Evolutionary conservation across 768 basidiomycete species (phyloP).

Genomic region (Pleurotus giganteus): DNA sequence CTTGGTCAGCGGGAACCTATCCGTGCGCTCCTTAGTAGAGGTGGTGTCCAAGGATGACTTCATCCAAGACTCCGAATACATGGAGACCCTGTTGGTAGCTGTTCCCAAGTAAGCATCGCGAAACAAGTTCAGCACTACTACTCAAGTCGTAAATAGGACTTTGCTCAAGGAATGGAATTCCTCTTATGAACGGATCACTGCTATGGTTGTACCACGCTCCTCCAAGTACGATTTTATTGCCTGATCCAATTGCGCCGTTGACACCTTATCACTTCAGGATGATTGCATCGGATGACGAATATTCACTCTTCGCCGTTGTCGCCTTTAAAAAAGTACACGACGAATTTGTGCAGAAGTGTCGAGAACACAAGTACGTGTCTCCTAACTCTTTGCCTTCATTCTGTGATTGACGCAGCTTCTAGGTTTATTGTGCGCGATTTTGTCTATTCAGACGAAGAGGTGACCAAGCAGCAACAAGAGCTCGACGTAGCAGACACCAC

Average conservation of each 20-base stretch:
- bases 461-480: constrained; percentile 80
- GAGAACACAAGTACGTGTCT: constrained; percentile 83
- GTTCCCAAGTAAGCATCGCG: constrained; percentile 77
- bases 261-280: constrained; percentile 38
- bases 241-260: constrained; percentile 10
- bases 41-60: constrained; percentile 81
- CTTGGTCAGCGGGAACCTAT: constrained; percentile 82
- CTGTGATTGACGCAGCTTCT: constrained; percentile 4
- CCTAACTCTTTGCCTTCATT: neutral
- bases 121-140: constrained; percentile 13
- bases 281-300: constrained; percentile 87
- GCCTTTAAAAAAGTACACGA: constrained; percentile 91
- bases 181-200: constrained; percentile 83
- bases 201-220: constrained; percentile 93
- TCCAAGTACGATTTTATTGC: constrained; percentile 58
- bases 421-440: constrained; percentile 98
- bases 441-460: constrained; percentile 77
- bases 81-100: constrained; percentile 90
- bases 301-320: constrained; percentile 78
- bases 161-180: constrained; percentile 83
- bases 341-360: constrained; percentile 88
- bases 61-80: constrained; percentile 86
- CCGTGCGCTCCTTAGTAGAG: constrained; percentile 82
- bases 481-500: constrained; percentile 75
- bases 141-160: constrained; percentile 47